phyloP scores from a whole-genome alignment of 2,329 filamentous ascomycete species.

The Cytospora leucostoma region DNA sequence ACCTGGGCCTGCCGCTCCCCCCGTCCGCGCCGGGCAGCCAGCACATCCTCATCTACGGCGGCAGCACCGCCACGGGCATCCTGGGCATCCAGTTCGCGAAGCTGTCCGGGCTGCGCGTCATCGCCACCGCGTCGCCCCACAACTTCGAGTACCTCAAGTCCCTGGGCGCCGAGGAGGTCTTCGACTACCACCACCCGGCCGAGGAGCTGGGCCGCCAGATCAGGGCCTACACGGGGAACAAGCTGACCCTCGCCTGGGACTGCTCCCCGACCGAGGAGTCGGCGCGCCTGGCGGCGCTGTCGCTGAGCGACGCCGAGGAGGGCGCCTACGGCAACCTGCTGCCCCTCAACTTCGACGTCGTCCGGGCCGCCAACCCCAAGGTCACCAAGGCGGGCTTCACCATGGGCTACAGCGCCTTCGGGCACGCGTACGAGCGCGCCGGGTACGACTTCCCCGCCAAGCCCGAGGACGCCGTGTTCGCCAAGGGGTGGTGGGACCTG shows the following conservation, averaged over 20 bases:
- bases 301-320: constrained; percentile 12
- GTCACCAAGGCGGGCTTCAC: constrained; percentile 31
- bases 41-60: constrained; percentile 42
- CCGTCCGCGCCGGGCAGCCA: constrained; percentile 31
- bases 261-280: constrained; percentile 25
- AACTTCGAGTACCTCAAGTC: constrained; percentile 28
- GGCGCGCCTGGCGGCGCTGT: constrained; percentile 5
- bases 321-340: constrained; percentile 9
- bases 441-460: constrained; percentile 17
- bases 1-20: constrained; percentile 49
- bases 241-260: constrained; percentile 25
- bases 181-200: constrained; percentile 24
- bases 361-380: constrained; percentile 44
- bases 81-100: constrained; percentile 46
- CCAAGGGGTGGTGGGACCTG: constrained; percentile 39
- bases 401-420: constrained; percentile 38
- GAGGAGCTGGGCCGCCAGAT: constrained; percentile 20
- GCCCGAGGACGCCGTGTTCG: constrained; percentile 37
- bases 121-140: constrained; percentile 39
- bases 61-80: constrained; percentile 55
- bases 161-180: constrained; percentile 25
- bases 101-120: constrained; percentile 39
- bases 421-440: constrained; percentile 33
- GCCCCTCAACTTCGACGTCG: constrained; percentile 8
- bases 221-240: constrained; percentile 6